A percentile compares a stretch with the other conserved stretches of the same genome.
These are phyloP conservation scores for Nakaseomyces uthaithaninus DNA, from an alignment of 1,139 yeast species.

Conservation along the genomic window DNA sequence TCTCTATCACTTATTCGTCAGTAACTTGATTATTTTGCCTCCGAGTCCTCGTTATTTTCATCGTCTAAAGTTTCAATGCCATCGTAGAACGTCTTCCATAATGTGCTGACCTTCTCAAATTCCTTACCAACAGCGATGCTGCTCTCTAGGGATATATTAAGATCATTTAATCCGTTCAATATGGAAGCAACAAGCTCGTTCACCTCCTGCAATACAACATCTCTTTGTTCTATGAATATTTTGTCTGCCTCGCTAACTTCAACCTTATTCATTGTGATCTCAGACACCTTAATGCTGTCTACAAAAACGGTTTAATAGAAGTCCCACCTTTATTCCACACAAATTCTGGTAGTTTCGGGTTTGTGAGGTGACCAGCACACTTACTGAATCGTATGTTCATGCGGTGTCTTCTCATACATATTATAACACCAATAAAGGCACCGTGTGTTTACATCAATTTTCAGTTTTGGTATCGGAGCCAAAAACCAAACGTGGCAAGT, in stretches of 20 bases:
- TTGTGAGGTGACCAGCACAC: too few relatives aligned
- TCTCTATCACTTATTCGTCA: background rate
- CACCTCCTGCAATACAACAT: conserved; percentile 28
- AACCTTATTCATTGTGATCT: background rate
- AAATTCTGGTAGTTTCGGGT: too few relatives aligned
- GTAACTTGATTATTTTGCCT: background rate
- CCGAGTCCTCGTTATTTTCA: conserved; percentile 8
- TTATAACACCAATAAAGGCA: too few relatives aligned
- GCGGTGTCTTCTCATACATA: too few relatives aligned
- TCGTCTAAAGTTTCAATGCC: conserved; percentile 28
- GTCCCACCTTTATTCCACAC: too few relatives aligned
- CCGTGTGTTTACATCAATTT: too few relatives aligned
- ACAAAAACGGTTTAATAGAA: too few relatives aligned
- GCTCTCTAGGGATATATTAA: conserved; percentile 45
- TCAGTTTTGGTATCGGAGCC: too few relatives aligned
- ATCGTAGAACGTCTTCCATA: conserved; percentile 46
- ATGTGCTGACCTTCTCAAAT: conserved; percentile 42
- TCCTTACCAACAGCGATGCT: conserved; percentile 48
- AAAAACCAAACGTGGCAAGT: too few relatives aligned
- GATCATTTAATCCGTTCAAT: conserved; percentile 40
- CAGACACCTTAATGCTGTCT: background rate
- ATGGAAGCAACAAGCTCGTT: conserved; percentile 42
- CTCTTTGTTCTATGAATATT: conserved; percentile 29
- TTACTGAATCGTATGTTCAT: too few relatives aligned
- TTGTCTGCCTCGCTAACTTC: conserved; percentile 14